Evolutionary conservation across 345 rosid genomes (phyloP).

Genomic region (Balakata baccata): DNA sequence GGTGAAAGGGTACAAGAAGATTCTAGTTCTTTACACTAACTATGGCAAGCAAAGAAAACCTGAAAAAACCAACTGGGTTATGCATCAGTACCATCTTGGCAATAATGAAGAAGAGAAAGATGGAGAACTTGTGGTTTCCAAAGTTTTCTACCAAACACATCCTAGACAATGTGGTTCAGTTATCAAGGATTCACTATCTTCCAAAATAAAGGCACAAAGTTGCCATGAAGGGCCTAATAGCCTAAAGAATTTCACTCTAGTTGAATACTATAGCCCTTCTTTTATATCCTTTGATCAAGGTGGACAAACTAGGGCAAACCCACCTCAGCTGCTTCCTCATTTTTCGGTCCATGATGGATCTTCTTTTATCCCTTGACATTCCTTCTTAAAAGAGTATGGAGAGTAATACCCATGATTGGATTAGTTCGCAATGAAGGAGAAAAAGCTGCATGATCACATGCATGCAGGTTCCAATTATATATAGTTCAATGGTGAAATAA

Average conservation of each 20-base stretch:
- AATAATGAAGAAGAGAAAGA: conserved; percentile 86
- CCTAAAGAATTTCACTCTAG: conserved; percentile 32
- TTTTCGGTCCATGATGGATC: conserved; percentile 63
- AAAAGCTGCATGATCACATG: background rate
- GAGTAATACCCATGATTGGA: too few relatives aligned
- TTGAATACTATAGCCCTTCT: conserved; percentile 56
- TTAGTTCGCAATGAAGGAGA: background rate
- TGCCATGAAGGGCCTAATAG: conserved; percentile 27
- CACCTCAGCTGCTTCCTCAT: conserved; percentile 52
- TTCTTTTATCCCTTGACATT: conserved; percentile 47
- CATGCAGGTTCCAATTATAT: too few relatives aligned
- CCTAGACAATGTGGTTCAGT: conserved; percentile 77
- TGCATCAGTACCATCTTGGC: conserved; percentile 98
- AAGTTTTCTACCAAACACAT: conserved; percentile 95
- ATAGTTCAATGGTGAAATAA: conserved; percentile 2
- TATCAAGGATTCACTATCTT: conserved; percentile 33
- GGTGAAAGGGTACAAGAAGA: conserved; percentile 84
- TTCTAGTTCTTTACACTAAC: conserved; percentile 91
- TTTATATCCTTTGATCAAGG: conserved; percentile 65
- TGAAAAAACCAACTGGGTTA: conserved; percentile 94
- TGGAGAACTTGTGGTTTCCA: conserved; percentile 92
- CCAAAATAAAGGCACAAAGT: conserved; percentile 36
- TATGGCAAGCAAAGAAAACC: conserved; percentile 93
- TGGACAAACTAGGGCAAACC: conserved; percentile 43
- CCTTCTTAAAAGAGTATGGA: too few relatives aligned